Evolutionary conservation across 2,329 filamentous ascomycete species (phyloP).

Genomic region (Lasiodiplodia citricola): DNA sequence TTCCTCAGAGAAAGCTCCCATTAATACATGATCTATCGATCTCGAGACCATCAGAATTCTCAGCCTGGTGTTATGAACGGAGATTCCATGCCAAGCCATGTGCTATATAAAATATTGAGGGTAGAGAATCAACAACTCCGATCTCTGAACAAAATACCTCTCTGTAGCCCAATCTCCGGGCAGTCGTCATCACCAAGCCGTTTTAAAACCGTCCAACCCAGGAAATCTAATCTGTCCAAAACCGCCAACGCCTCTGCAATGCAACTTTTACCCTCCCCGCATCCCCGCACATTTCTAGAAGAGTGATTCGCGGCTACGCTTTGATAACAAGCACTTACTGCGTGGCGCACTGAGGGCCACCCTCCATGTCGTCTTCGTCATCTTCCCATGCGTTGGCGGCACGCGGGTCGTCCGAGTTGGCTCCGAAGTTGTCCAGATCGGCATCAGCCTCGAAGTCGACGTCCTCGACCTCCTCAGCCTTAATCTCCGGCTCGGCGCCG

Average conservation of each 20-base stretch:
- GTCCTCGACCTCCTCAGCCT: slow-evolving; percentile 76
- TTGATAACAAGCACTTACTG: slow-evolving; percentile 56
- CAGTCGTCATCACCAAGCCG: neutral
- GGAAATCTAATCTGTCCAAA: slow-evolving; percentile 14
- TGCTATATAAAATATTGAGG: neutral
- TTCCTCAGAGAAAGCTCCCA: neutral
- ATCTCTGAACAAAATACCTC: neutral
- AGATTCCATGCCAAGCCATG: neutral
- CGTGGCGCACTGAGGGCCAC: slow-evolving; percentile 73
- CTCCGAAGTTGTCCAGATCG: slow-evolving; percentile 83
- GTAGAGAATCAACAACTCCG: neutral
- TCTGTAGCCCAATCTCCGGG: neutral
- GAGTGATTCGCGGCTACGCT: neutral
- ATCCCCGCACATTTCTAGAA: neutral
- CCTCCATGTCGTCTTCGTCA: slow-evolving; percentile 67
- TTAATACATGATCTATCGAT: neutral
- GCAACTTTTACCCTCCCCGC: slow-evolving; percentile 1
- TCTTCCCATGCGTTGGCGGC: slow-evolving; percentile 72
- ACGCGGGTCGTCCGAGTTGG: slow-evolving; percentile 70
- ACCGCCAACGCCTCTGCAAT: slow-evolving; percentile 25
- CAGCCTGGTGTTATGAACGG: neutral
- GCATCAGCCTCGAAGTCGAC: slow-evolving; percentile 85
- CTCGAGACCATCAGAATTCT: neutral
- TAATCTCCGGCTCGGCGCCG: slow-evolving; percentile 55
- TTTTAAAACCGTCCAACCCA: neutral